These are phyloP conservation scores for Capronia coronata DNA, from an alignment of 2,329 filamentous ascomycete species.

Conservation along the genomic window DNA sequence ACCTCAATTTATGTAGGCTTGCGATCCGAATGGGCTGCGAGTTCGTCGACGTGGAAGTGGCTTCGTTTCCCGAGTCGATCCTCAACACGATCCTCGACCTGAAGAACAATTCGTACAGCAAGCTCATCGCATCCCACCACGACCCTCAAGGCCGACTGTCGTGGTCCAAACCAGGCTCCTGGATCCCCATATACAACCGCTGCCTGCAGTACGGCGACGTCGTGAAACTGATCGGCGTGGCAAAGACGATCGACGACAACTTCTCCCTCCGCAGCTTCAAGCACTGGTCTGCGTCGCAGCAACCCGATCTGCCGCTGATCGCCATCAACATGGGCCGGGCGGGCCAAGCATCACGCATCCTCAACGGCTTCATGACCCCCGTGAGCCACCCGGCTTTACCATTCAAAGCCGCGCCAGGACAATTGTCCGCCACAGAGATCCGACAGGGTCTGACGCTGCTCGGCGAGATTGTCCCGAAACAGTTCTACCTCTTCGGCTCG, in stretches of 20 bases:
- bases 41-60: conserved; percentile 86
- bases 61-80: conserved; percentile 67
- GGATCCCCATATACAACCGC: conserved; percentile 83
- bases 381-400: conserved; percentile 86
- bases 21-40: conserved; percentile 81
- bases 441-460: conserved; percentile 69
- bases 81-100: conserved; percentile 56
- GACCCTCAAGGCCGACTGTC: conserved; percentile 72
- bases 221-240: conserved; percentile 87
- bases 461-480: conserved; percentile 66
- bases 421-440: conserved; percentile 85
- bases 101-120: conserved; percentile 63
- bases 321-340: conserved; percentile 89
- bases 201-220: conserved; percentile 85
- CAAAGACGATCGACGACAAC: conserved; percentile 73
- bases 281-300: conserved; percentile 62
- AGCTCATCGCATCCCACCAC: conserved; percentile 92
- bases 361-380: conserved; percentile 90
- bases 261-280: conserved; percentile 79
- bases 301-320: conserved; percentile 71
- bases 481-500: conserved; percentile 82
- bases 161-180: conserved; percentile 79
- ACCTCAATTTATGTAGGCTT: conserved; percentile 66
- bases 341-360: conserved; percentile 81
- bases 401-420: conserved; percentile 87